Conservation (phyloP, 495 filamentous ascomycete genomes). For the Hypoxylon trugodes region DNA sequence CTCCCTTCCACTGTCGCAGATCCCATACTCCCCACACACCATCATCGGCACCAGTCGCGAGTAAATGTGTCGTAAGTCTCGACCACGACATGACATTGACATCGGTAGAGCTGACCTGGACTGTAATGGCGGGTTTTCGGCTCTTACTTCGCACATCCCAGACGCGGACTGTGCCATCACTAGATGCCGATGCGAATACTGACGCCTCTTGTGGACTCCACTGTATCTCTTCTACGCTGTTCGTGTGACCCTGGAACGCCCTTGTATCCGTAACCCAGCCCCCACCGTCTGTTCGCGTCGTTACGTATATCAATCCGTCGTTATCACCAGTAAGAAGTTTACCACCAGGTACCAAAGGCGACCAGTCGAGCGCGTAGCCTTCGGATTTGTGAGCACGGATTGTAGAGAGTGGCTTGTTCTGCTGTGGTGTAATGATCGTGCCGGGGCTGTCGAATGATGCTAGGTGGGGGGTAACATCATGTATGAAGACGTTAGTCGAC, state of each 20-base stretch:
- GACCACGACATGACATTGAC: constrained; percentile 98
- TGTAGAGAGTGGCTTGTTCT: constrained; percentile 85
- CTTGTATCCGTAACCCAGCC: constrained; percentile 84
- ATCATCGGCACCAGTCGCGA: constrained; percentile 93
- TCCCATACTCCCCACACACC: constrained; percentile 98
- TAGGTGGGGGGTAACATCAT: constrained; percentile 90
- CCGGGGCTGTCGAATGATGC: constrained; percentile 88
- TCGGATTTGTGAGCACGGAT: constrained; percentile 91
- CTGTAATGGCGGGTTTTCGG: constrained; percentile 81
- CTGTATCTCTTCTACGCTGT: constrained; percentile 92
- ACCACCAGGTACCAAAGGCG: constrained; percentile 72
- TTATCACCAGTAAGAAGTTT: constrained; percentile 94
- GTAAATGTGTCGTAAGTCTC: constrained; percentile 80
- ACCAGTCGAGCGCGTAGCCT: constrained; percentile 97
- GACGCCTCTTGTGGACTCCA: constrained; percentile 93
- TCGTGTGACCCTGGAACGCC: constrained; percentile 81
- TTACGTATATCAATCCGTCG: constrained; percentile 85
- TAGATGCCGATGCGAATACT: constrained; percentile 92
- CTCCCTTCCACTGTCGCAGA: constrained; percentile 84
- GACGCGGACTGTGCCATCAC: constrained; percentile 92
- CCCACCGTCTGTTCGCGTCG: constrained; percentile 83
- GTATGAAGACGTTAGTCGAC: constrained; percentile 84
- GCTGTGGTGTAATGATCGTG: constrained; percentile 75
- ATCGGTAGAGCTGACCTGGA: constrained; percentile 82
- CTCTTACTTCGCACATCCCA: constrained; percentile 94